These are phyloP conservation scores for Vanderwaltozyma yarrowii DNA, from an alignment of 805 yeast species.

Conservation along the genomic window DNA sequence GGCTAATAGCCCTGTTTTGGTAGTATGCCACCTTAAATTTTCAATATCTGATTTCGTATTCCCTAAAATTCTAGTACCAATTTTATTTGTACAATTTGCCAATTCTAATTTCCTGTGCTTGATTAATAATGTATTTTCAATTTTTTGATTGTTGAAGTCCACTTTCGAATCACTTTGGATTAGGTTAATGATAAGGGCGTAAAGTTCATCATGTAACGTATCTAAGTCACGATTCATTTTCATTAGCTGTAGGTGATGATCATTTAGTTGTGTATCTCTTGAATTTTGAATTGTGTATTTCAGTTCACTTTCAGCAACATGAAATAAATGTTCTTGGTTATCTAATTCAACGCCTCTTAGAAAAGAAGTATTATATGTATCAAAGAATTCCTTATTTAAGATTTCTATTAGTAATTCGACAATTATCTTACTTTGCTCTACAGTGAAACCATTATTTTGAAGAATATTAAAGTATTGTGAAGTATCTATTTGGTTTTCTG, in stretches of 20 bases:
- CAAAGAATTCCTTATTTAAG: slow-evolving; percentile 32
- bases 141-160: slow-evolving; percentile 75
- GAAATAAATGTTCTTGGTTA: slow-evolving; percentile 79
- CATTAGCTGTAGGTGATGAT: slow-evolving; percentile 54
- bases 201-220: slow-evolving; percentile 65
- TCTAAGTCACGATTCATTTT: slow-evolving; percentile 64
- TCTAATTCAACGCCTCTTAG: slow-evolving; percentile 54
- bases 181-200: slow-evolving; percentile 46
- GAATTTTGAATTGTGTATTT: slow-evolving; percentile 65
- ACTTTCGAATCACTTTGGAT: slow-evolving; percentile 72
- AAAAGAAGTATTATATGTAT: slow-evolving; percentile 30
- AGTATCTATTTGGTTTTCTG: slow-evolving; percentile 25
- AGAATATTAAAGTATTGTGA: slow-evolving; percentile 13
- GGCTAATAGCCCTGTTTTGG: slow-evolving; percentile 77
- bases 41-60: slow-evolving; percentile 83
- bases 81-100: slow-evolving; percentile 77
- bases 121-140: slow-evolving; percentile 69
- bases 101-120: slow-evolving; percentile 57
- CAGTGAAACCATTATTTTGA: slow-evolving; percentile 13
- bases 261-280: slow-evolving; percentile 60
- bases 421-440: slow-evolving; percentile 17
- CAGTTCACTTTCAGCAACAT: slow-evolving; percentile 85
- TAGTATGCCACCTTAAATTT: slow-evolving; percentile 84
- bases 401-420: slow-evolving; percentile 28
- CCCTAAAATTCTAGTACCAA: slow-evolving; percentile 69